Conservation (phyloP, 805 yeast species). For the Crinitomyces ghanaensis region DNA sequence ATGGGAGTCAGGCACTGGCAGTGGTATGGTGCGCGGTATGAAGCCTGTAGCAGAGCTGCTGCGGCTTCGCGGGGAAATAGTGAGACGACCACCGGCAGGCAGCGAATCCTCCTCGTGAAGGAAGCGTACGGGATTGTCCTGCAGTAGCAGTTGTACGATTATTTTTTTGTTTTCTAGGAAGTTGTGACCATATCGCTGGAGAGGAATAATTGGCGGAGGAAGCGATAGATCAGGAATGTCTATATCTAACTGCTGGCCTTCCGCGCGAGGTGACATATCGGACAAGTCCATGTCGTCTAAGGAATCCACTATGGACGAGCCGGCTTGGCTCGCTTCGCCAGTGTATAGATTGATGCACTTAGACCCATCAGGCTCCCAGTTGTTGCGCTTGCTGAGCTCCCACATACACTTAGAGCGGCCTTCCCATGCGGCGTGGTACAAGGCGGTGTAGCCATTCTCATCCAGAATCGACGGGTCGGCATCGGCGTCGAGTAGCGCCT, state of each 20-base stretch:
- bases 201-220: conserved; percentile 94
- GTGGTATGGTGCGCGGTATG: conserved; percentile 73
- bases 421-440: conserved; percentile 88
- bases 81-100: conserved; percentile 47
- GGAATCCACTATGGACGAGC: conserved; percentile 5
- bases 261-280: no score
- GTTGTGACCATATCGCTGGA: conserved; percentile 91
- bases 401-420: conserved; percentile 80
- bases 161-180: conserved; percentile 86
- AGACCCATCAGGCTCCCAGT: conserved; percentile 7
- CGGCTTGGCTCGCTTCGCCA: conserved; percentile 3
- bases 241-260: conserved; percentile 35
- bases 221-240: conserved; percentile 80
- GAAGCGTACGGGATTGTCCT: conserved; percentile 37
- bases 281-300: conserved; percentile 17
- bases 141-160: conserved; percentile 64
- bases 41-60: no score
- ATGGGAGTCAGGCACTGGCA: conserved; percentile 64
- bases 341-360: conserved; percentile 1
- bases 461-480: conserved; percentile 62
- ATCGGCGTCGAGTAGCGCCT: conserved; percentile 56
- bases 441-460: conserved; percentile 67
- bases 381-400: conserved; percentile 37
- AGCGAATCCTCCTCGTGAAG: conserved; percentile 29
- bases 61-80: conserved; percentile 57